Percentiles rank a stretch among this genome's conserved stretches.
These are phyloP conservation scores for Russula foetens DNA, from an alignment of 768 basidiomycete genomes.

Conservation along the genomic window DNA sequence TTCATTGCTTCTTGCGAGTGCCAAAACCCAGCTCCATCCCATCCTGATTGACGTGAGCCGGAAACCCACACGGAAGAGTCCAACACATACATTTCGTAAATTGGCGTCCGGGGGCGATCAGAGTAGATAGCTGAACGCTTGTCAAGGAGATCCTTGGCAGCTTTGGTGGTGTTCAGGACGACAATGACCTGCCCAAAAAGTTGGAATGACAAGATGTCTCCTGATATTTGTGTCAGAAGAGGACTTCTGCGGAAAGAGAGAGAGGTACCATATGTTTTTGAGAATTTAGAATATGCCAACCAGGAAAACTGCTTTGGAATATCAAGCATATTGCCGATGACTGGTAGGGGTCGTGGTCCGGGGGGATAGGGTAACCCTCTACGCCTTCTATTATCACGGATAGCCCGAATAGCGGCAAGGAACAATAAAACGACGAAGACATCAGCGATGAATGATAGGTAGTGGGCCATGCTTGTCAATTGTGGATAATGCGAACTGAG, in stretches of 20 bases:
- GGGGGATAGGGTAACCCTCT: background rate
- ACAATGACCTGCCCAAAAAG: slow-evolving; percentile 41
- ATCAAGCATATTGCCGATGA: slow-evolving; percentile 4
- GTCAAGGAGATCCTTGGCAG: slow-evolving; percentile 42
- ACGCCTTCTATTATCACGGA: background rate
- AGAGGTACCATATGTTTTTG: background rate
- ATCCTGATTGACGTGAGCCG: background rate
- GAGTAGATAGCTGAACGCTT: slow-evolving; percentile 35
- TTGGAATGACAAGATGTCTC: slow-evolving; percentile 16
- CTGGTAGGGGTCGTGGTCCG: slow-evolving; percentile 1
- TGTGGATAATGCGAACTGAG: too few relatives aligned
- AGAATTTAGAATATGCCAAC: background rate
- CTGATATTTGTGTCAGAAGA: background rate
- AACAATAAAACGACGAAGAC: background rate
- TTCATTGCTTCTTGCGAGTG: background rate
- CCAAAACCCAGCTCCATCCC: background rate
- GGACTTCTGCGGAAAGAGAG: background rate
- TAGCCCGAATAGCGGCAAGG: background rate
- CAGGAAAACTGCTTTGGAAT: slow-evolving; percentile 1
- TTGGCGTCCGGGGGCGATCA: background rate
- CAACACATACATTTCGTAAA: background rate
- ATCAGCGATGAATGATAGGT: background rate
- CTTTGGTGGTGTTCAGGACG: slow-evolving; percentile 39
- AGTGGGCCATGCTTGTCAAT: background rate
- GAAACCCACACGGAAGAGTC: too few relatives aligned